Base-by-base conservation (phyloP, 257 asterid genomes). In the Nicotiana benthamiana region DNA sequence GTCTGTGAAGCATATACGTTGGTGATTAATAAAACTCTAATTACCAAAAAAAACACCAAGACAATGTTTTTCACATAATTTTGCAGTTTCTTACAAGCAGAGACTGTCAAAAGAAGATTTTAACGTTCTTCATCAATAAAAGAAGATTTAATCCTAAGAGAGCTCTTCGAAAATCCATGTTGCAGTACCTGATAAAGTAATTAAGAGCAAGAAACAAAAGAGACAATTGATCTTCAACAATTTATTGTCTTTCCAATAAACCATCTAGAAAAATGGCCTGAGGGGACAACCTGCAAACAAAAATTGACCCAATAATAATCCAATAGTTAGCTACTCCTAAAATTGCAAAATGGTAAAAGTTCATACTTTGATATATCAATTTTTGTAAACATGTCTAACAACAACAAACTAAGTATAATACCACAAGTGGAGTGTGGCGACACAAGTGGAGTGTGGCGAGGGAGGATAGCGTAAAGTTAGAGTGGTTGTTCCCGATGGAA, bases 181-280 rank as follows among this genome's bases (percentile, higher is more conserved):
- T 68, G 32, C 54, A 68, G 56, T 68, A 68, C 56, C 76, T 68
- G 56, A 18, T 68, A 68, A 68, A 40, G n/a, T 56, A 68, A 68
- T 40, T 68, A 68, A 68, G 76, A 40, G 56, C 76, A 68, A 36
- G 36, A 43, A 43, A 70, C 77, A 70, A 12, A 70, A 43, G 22
- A 43, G 59, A 70, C 36, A 70, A 43, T 70, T 43, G 7, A 43
- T 22, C 77, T 22, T 43, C 59, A 43, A 70, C 34, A 22, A 43
- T 70, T 68, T 40, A 43, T 43, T 59, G 3, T 70, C 77, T 43
- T 22, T 22, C 77, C 59, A 22, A 43, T 30, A 43, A 70, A 70
- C 77, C 77, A 70, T 43, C 77, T 22, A 70, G 77, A 43, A 22
- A 46, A 22, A 46, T 22, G 77, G 52, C 54, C 59, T n/a, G n/a